These are phyloP conservation scores for Papilionanthe hybrid DNA, from an alignment of 116 monocot species.

Conservation along the genomic window DNA sequence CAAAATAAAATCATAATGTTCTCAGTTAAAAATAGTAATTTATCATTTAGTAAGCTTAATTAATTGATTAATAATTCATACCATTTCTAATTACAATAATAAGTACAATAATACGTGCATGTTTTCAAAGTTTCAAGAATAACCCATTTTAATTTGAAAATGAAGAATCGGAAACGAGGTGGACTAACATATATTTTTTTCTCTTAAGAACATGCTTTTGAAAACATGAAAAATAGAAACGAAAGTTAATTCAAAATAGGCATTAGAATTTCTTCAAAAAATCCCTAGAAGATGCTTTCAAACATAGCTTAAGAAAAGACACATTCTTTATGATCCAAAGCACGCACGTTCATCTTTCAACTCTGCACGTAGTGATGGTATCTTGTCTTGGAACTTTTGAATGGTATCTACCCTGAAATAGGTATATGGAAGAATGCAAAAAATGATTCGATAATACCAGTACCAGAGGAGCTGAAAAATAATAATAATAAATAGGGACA, in stretches of 20 bases:
- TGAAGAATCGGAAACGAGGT: no score
- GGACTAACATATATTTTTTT: no score
- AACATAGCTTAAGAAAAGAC: not conserved
- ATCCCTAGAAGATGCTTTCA: not conserved
- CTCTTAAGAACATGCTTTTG: not conserved
- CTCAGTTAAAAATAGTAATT: no score
- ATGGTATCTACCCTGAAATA: conserved; percentile 80
- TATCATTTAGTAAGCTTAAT: no score
- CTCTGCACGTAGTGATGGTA: conserved; percentile 78
- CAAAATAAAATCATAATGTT: no score
- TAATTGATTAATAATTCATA: no score
- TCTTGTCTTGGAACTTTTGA: conserved; percentile 80
- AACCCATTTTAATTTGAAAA: no score
- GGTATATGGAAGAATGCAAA: not conserved
- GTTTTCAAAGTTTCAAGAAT: no score
- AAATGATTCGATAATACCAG: not conserved
- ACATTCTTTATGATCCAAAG: not conserved
- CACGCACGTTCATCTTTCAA: conserved; percentile 90
- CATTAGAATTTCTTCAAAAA: not conserved
- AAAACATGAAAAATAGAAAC: not conserved
- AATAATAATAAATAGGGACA: not conserved
- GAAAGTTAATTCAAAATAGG: not conserved
- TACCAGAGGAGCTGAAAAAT: not conserved
- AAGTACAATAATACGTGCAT: no score
- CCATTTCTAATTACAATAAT: no score